Conservation (phyloP, 345 rosid species). For the Ceriops tagal region DNA sequence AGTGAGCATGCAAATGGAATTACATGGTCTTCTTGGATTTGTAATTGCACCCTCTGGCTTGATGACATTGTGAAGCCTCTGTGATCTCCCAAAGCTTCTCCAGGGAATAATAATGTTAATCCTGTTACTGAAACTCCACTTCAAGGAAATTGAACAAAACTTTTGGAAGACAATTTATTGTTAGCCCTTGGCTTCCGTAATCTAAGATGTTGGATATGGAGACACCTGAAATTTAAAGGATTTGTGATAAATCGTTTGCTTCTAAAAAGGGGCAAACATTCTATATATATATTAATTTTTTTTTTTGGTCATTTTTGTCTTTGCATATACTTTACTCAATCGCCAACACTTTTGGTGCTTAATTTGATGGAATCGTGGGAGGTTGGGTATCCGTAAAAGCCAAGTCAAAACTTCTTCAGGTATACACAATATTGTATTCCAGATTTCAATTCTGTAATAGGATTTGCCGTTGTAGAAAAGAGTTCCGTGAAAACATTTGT, state of each 20-base stretch:
- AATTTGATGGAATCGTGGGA: slow-evolving; percentile 10
- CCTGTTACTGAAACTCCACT: neutral
- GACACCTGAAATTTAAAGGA: too few species aligned
- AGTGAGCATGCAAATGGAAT: neutral
- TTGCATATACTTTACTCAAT: slow-evolving; percentile 31
- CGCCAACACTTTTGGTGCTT: slow-evolving; percentile 8
- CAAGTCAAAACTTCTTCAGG: neutral
- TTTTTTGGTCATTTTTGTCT: neutral
- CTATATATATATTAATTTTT: neutral
- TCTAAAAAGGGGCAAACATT: neutral
- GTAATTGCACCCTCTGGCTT: slow-evolving; percentile 24
- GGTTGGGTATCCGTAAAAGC: slow-evolving; percentile 4
- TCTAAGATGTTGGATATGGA: too few species aligned
- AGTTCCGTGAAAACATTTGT: too few species aligned
- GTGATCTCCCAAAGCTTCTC: neutral
- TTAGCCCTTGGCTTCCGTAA: too few species aligned
- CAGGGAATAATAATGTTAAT: neutral
- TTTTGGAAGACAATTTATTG: too few species aligned
- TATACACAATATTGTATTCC: too few species aligned
- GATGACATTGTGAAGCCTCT: slow-evolving; percentile 23
- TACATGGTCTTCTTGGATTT: slow-evolving; percentile 34
- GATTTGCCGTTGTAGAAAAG: too few species aligned
- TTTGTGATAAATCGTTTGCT: neutral
- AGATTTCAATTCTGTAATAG: too few species aligned
- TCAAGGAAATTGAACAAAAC: too few species aligned